Percentiles rank a stretch among this genome's conserved stretches.
Evolutionary conservation across 2,329 filamentous ascomycete species (phyloP).

Genomic region (Fusarium udum): DNA sequence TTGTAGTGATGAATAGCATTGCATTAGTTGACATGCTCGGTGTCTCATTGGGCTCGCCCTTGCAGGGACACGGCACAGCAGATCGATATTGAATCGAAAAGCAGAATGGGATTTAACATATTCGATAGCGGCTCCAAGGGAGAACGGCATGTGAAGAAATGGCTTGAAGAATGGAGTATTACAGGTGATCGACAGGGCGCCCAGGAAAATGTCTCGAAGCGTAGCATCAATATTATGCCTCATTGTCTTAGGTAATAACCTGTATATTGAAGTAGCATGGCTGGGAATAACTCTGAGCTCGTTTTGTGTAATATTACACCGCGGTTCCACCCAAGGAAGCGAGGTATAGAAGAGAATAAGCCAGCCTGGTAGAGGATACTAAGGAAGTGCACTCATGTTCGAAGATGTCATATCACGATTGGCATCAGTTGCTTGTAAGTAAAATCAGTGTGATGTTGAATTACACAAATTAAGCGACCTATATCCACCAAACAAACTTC

Average conservation of each 20-base stretch:
- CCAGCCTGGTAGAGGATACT: no score
- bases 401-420: neutral
- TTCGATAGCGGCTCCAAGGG: neutral
- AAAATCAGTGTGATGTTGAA: neutral
- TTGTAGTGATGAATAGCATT: neutral
- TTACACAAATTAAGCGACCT: neutral
- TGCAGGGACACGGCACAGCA: neutral
- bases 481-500: neutral
- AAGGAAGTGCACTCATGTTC: neutral
- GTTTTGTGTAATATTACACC: accelerated
- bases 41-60: neutral
- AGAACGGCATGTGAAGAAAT: neutral
- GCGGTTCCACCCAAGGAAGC: accelerated
- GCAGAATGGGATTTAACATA: neutral
- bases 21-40: neutral
- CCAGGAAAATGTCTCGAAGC: neutral
- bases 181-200: neutral
- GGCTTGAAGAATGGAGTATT: neutral
- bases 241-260: no score
- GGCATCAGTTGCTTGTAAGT: neutral
- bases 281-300: neutral
- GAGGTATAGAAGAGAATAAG: neutral
- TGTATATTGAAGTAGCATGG: no score
- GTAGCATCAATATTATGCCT: neutral
- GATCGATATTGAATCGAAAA: neutral